phyloP scores from a whole-genome alignment of 176 grass and related monocot genomes.

The Oropetium thomaeum region DNA sequence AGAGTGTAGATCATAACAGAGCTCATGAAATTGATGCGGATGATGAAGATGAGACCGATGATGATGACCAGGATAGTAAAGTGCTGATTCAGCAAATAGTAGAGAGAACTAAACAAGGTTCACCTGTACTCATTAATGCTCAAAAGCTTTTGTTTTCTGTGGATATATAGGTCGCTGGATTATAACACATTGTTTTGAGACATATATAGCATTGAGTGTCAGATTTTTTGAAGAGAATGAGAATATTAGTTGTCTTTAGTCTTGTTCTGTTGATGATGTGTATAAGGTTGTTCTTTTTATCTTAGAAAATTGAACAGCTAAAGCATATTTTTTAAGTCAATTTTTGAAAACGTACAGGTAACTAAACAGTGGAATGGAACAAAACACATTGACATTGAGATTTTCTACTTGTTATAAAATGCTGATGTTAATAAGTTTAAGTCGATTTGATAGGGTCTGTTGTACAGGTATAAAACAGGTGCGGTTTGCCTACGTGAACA shows the following conservation, averaged over 20 bases:
- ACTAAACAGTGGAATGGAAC: no score
- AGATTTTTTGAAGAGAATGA: conserved; percentile 11
- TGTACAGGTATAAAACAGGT: no score
- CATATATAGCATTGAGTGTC: conserved; percentile 23
- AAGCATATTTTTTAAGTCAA: no score
- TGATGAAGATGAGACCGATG: conserved; percentile 24
- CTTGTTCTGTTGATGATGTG: neutral
- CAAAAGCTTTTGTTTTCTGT: conserved; percentile 78
- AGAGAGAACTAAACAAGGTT: conserved; percentile 90
- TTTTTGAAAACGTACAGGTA: no score
- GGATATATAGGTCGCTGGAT: conserved; percentile 50
- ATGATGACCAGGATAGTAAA: conserved; percentile 37
- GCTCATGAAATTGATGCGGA: conserved; percentile 23
- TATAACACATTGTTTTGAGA: conserved; percentile 32
- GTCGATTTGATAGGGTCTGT: no score
- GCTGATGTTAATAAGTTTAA: no score
- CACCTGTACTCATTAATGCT: conserved; percentile 68
- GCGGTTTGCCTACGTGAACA: no score
- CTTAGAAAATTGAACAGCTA: no score
- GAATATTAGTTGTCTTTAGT: conserved; percentile 19
- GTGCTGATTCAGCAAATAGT: conserved; percentile 79
- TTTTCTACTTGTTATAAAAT: no score
- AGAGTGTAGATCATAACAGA: conserved; percentile 15
- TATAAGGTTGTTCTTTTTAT: no score
- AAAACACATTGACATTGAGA: no score